phyloP scores from a whole-genome alignment of 768 basidiomycete species.

The Leccinum variicolor region DNA sequence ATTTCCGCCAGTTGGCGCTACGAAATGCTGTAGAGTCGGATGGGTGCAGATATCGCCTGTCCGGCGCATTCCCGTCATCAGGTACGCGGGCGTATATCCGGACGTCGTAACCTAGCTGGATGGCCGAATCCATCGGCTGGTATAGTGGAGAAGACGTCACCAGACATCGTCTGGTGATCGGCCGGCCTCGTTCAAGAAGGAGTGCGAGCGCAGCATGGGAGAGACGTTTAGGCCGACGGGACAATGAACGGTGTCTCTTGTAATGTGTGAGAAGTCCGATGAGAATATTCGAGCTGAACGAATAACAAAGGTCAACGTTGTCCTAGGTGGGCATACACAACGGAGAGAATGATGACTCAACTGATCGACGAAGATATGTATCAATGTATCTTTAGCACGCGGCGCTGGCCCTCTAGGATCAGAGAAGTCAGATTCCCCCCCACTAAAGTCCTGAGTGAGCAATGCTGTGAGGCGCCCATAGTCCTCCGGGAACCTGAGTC shows the following conservation, averaged over 20 bases:
- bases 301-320: constrained; percentile 8
- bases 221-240: constrained; percentile 47
- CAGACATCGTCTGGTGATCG: constrained; percentile 68
- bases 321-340: background rate
- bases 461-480: constrained; percentile 29
- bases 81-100: constrained; percentile 69
- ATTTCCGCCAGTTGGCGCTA: constrained; percentile 20
- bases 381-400: constrained; percentile 29
- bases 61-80: constrained; percentile 60
- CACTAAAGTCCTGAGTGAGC: constrained; percentile 35
- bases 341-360: constrained; percentile 22
- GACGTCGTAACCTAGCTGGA: constrained; percentile 72
- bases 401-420: constrained; percentile 34
- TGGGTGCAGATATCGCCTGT: constrained; percentile 34
- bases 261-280: constrained; percentile 76
- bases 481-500: constrained; percentile 56
- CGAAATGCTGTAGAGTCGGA: constrained; percentile 15
- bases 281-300: constrained; percentile 76
- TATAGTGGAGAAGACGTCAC: constrained; percentile 83
- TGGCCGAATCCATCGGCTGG: constrained; percentile 73
- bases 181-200: constrained; percentile 78
- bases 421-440: constrained; percentile 33
- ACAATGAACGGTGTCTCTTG: constrained; percentile 45
- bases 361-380: constrained; percentile 46
- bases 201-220: constrained; percentile 77